phyloP scores from a whole-genome alignment of 805 yeast species.

The Yamadazyma sp. region DNA sequence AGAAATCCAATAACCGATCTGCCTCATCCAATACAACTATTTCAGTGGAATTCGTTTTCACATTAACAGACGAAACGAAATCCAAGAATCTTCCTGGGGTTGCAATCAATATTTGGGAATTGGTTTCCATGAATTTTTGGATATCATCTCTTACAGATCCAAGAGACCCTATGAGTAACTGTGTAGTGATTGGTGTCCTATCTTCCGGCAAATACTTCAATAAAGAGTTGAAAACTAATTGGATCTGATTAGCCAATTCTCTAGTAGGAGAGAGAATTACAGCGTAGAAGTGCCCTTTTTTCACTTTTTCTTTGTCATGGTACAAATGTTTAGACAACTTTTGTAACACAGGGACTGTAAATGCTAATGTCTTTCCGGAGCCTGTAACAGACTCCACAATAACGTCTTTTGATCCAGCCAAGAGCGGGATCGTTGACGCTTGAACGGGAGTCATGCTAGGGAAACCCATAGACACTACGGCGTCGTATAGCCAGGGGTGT shows the following conservation, averaged over 20 bases:
- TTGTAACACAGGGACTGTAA: conserved; percentile 78
- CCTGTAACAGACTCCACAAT: conserved; percentile 98
- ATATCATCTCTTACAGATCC: conserved; percentile 70
- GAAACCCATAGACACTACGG: conserved; percentile 73
- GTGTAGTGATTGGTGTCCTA: conserved; percentile 47
- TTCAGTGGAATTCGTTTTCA: conserved; percentile 65
- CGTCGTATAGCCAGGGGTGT: conserved; percentile 70
- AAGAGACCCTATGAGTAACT: conserved; percentile 63
- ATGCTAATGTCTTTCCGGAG: conserved; percentile 96
- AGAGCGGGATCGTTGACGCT: conserved; percentile 87
- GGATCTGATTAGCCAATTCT: conserved; percentile 70
- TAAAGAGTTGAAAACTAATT: conserved; percentile 60
- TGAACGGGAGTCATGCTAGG: conserved; percentile 93
- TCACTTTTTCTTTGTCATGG: conserved; percentile 31
- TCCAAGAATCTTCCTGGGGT: conserved; percentile 91
- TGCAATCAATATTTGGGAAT: conserved; percentile 79
- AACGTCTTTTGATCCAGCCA: conserved; percentile 84
- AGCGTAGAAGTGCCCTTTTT: conserved; percentile 68
- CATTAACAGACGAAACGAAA: conserved; percentile 57
- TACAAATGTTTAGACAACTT: conserved; percentile 45
- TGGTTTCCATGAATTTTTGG: conserved; percentile 48
- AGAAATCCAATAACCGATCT: conserved; percentile 78
- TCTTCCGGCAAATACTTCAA: conserved; percentile 58
- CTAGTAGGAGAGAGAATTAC: conserved; percentile 74
- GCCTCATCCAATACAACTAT: conserved; percentile 89